Evolutionary conservation across 192 early-diverging fungal species (phyloP).

Genomic region (Gigaspora rosea): DNA sequence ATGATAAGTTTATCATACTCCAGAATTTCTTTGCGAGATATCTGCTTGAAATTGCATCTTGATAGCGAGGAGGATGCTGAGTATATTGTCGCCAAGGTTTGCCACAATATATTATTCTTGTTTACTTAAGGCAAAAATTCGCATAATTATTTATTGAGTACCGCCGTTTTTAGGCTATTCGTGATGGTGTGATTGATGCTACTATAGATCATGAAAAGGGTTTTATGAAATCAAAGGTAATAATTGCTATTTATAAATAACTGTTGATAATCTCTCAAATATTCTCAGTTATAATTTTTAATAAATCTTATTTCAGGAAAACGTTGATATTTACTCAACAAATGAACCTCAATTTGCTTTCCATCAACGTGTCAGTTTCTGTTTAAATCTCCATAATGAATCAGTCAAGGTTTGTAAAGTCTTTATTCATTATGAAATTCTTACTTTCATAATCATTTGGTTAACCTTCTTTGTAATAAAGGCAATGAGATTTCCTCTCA

Average conservation of each 20-base stretch:
- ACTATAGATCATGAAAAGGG: constrained; percentile 92
- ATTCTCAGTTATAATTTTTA: neutral
- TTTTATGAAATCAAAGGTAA: constrained; percentile 83
- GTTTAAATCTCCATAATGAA: constrained; percentile 95
- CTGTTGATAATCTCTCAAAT: neutral
- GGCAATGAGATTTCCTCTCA: constrained; percentile 95
- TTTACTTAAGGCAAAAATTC: no score
- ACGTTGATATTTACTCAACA: constrained; percentile 93
- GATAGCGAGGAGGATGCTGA: constrained; percentile 99
- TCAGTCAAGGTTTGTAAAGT: constrained; percentile 73
- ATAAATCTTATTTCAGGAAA: constrained; percentile 58
- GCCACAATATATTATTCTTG: no score
- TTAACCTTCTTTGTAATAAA: neutral
- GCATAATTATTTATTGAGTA: no score
- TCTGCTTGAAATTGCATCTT: constrained; percentile 94
- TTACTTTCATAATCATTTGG: neutral
- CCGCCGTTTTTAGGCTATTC: constrained; percentile 62
- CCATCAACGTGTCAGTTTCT: constrained; percentile 92
- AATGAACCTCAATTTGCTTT: constrained; percentile 96
- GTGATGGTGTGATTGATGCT: constrained; percentile 99
- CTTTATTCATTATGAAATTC: neutral
- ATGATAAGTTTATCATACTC: constrained; percentile 96
- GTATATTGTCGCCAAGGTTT: constrained; percentile 92
- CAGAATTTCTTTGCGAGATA: constrained; percentile 93
- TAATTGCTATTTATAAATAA: neutral